A percentile compares a stretch with the other conserved stretches of the same genome.
phyloP scores from a whole-genome alignment of 2,329 filamentous ascomycete species.

The Ceratocystis ficicola region DNA sequence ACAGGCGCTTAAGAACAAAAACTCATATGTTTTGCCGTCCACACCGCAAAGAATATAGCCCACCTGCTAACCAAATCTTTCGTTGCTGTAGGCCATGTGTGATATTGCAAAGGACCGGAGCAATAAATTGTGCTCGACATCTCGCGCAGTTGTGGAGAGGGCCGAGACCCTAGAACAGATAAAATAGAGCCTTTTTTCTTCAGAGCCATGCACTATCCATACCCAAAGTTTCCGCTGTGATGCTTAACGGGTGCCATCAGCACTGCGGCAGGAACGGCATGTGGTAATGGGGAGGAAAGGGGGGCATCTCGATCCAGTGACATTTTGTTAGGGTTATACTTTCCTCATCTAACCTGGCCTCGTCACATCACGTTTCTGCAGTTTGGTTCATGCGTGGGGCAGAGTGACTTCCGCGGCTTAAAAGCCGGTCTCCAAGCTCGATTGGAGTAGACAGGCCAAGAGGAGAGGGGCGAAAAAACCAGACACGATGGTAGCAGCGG shows the following conservation, averaged over 20 bases:
- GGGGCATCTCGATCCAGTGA: not conserved
- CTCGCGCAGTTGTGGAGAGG: conserved; percentile 4
- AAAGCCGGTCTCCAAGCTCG: too few species aligned
- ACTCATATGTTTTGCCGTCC: conserved; percentile 8
- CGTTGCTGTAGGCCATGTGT: conserved; percentile 62
- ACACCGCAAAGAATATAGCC: too few species aligned
- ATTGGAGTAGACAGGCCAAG: too few species aligned
- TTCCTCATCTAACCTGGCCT: not conserved
- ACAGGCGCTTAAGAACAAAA: not conserved
- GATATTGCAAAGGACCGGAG: conserved; percentile 77
- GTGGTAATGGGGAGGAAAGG: not conserved
- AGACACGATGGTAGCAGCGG: too few species aligned
- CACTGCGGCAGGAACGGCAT: not conserved
- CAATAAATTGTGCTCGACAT: conserved; percentile 39
- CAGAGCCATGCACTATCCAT: not conserved
- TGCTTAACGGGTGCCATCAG: not conserved
- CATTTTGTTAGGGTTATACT: not conserved
- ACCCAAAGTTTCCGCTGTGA: not conserved
- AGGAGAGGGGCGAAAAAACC: too few species aligned
- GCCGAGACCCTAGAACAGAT: not conserved
- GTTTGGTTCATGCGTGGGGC: too few species aligned
- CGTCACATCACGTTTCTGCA: too few species aligned
- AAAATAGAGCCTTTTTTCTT: not conserved
- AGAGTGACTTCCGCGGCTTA: too few species aligned
- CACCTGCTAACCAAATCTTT: conserved; percentile 22